phyloP scores from a whole-genome alignment of 1,284 basidiomycete species.

The Serendipita sp. region DNA sequence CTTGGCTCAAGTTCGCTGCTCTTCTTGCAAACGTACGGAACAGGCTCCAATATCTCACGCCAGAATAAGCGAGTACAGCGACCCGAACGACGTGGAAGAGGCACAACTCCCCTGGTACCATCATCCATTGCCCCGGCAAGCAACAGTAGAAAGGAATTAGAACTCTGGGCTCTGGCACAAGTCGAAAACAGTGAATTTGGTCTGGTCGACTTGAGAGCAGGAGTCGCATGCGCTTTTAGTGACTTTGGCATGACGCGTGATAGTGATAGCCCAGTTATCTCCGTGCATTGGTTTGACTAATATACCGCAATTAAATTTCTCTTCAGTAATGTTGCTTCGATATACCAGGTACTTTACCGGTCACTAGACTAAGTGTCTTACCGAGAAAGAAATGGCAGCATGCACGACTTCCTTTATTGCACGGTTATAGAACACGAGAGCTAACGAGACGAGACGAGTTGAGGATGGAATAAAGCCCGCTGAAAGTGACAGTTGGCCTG shows the following conservation, averaged over 20 bases:
- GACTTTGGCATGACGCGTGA: background rate
- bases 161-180: background rate
- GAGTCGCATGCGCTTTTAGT: conserved; percentile 4
- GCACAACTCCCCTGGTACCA: background rate
- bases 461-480: background rate
- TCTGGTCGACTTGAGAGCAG: background rate
- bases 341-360: background rate
- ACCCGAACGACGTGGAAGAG: background rate
- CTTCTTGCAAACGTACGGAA: background rate
- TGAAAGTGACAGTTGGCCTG: background rate
- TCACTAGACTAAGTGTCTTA: background rate
- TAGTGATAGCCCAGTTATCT: background rate
- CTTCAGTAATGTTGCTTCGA: background rate
- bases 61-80: background rate
- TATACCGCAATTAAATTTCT: background rate
- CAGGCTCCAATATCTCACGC: background rate
- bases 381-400: background rate
- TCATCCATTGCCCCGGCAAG: background rate
- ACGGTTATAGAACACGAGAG: background rate
- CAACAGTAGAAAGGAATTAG: background rate
- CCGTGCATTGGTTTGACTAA: background rate
- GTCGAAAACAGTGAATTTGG: background rate
- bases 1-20: background rate
- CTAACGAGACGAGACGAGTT: background rate
- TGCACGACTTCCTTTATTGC: background rate